These are phyloP conservation scores for Penicillium alfredii DNA, from an alignment of 495 filamentous ascomycete species.

Conservation along the genomic window DNA sequence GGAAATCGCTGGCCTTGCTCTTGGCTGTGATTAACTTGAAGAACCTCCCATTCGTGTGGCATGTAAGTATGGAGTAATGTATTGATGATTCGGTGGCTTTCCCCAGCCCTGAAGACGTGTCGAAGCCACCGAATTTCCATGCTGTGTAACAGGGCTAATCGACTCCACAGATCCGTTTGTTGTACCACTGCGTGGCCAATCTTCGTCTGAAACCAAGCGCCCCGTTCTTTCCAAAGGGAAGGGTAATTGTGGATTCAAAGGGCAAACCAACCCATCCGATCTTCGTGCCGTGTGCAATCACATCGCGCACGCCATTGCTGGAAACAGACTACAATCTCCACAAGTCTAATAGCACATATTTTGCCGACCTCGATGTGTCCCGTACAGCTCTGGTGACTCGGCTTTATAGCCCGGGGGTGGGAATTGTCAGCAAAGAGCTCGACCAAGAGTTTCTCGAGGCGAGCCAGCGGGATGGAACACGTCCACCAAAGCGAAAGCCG, in stretches of 20 bases:
- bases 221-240: slow-evolving; percentile 32
- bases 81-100: too few relatives aligned
- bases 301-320: slow-evolving; percentile 46
- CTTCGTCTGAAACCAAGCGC: slow-evolving; percentile 40
- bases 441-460: slow-evolving; percentile 34
- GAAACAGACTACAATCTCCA: slow-evolving; percentile 67
- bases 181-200: slow-evolving; percentile 46
- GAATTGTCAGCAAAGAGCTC: slow-evolving; percentile 41
- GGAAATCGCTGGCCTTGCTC: slow-evolving; percentile 49
- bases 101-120: too few relatives aligned
- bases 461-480: slow-evolving; percentile 36
- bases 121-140: not conserved
- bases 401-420: slow-evolving; percentile 53
- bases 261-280: slow-evolving; percentile 41
- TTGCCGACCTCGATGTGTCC: slow-evolving; percentile 64
- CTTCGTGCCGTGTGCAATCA: slow-evolving; percentile 50
- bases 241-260: slow-evolving; percentile 22
- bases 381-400: slow-evolving; percentile 57
- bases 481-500: slow-evolving; percentile 33
- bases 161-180: slow-evolving; percentile 38
- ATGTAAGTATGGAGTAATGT: slow-evolving; percentile 51
- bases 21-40: slow-evolving; percentile 57
- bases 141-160: slow-evolving; percentile 14
- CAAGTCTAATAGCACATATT: slow-evolving; percentile 72
- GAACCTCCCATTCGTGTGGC: slow-evolving; percentile 56